Evolutionary conservation across 2,329 filamentous ascomycete species (phyloP).

Genomic region (Scleromitrula shiraiana): DNA sequence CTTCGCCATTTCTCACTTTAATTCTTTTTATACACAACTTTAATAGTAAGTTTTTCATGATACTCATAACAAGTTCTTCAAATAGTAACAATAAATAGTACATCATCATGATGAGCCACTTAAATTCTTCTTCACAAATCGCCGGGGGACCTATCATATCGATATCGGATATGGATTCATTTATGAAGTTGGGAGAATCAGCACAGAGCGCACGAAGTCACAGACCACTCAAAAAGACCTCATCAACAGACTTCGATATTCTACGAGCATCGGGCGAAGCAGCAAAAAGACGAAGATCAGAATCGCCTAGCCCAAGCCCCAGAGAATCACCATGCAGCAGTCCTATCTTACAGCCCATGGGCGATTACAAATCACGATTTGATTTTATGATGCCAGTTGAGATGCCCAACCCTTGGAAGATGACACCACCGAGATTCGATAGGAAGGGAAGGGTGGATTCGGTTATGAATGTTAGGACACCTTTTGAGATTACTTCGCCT

Average conservation of each 20-base stretch:
- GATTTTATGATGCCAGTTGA: background rate
- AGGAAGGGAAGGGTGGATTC: background rate
- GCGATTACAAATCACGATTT: background rate
- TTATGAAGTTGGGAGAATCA: slow-evolving; percentile 7
- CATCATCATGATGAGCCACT: background rate
- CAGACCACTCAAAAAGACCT: slow-evolving; percentile 6
- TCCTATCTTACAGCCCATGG: background rate
- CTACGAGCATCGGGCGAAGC: slow-evolving; percentile 7
- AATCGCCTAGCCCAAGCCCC: background rate
- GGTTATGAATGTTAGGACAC: background rate
- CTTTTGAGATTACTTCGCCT: background rate
- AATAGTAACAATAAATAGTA: background rate
- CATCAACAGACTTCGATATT: slow-evolving; percentile 7
- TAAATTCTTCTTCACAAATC: background rate
- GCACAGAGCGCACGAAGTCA: slow-evolving; percentile 2
- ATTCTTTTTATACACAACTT: background rate
- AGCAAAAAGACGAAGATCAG: background rate
- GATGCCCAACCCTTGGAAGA: background rate
- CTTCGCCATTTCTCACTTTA: background rate
- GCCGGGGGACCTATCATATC: slow-evolving; percentile 8
- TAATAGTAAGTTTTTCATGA: background rate
- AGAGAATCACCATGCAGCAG: background rate
- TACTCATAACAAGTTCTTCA: too few species aligned
- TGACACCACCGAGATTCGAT: background rate
- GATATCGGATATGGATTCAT: slow-evolving; percentile 7